Conservation (phyloP, 2,329 filamentous ascomycete genomes). For the Paraphaeosphaeria minitans region DNA sequence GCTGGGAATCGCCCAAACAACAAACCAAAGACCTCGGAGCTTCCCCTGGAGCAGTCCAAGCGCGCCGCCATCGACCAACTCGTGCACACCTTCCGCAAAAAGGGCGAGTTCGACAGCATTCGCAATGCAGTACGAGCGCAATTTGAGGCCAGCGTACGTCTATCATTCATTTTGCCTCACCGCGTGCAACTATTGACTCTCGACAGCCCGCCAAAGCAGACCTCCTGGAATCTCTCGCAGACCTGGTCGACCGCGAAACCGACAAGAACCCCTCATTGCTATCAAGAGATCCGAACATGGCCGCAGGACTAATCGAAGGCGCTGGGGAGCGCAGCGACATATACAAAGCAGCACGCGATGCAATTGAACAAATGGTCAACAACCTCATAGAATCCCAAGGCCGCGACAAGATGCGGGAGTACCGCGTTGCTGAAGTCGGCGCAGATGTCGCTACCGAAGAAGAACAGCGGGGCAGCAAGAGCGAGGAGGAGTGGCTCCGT, state of each 20-base stretch:
- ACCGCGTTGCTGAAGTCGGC: slow-evolving; percentile 71
- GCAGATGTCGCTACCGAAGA: slow-evolving; percentile 71
- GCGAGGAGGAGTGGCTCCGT: slow-evolving; percentile 73
- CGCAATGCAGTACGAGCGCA: slow-evolving; percentile 79
- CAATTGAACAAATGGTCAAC: slow-evolving; percentile 71
- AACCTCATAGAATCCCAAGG: slow-evolving; percentile 64
- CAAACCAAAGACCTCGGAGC: slow-evolving; percentile 74
- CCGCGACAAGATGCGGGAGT: slow-evolving; percentile 70
- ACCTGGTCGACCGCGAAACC: slow-evolving; percentile 74
- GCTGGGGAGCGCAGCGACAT: slow-evolving; percentile 77
- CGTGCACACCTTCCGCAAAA: slow-evolving; percentile 84
- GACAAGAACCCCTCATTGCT: slow-evolving; percentile 75
- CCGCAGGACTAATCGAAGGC: slow-evolving; percentile 76
- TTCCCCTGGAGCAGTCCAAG: slow-evolving; percentile 75
- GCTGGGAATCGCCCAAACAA: slow-evolving; percentile 48
- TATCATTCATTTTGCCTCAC: neutral
- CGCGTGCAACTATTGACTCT: slow-evolving; percentile 5
- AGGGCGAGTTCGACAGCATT: slow-evolving; percentile 79
- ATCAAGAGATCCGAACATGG: slow-evolving; percentile 74
- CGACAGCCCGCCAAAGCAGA: slow-evolving; percentile 70
- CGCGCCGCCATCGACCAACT: slow-evolving; percentile 74
- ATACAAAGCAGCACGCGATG: slow-evolving; percentile 72
- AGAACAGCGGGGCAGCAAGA: slow-evolving; percentile 68
- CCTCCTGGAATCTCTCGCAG: slow-evolving; percentile 68
- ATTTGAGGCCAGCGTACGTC: slow-evolving; percentile 70